Evolutionary conservation across 2,329 filamentous ascomycete species (phyloP), one percentile per base, ranked within the genome.

Genomic region (Trichocomaceae sp.): DNA sequence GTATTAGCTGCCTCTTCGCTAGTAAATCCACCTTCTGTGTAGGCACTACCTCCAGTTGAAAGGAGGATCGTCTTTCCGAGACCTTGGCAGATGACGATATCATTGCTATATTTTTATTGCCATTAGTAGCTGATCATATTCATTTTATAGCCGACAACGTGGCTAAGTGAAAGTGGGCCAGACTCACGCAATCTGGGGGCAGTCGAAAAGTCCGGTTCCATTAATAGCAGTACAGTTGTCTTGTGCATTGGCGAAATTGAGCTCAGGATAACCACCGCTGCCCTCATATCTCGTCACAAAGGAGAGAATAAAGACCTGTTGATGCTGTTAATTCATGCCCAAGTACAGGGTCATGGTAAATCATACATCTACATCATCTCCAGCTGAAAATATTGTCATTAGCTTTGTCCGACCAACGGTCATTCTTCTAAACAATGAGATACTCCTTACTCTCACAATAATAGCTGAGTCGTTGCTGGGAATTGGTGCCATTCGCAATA

Each of bases 51-150:
- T 19, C 85, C 86, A 41, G 90, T 75, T 2, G 86, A 89, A 9
- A 90, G 75, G 47, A 88, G 66, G 60, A 90, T 83, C 1, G 85
- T 88, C 71, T 89, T 90, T 59, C 80, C 79, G 57, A 82, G 70
- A n/a, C 70, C 61, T 67, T 90, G 86, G 70, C 87, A 90, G 12
- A 76, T 69, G 13, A 64, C 65, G 59, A 81, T 80, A 53, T 79
- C 76, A 47, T 69, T 63, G 26, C 70, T 76, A 20, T 17, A 39
- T 50, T 44, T 6, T 29, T 33, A 37, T 17, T 12, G 15, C 2
- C 1, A 39, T 39, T 39, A 39, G 35, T n/a, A 19, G 19, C 31
- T 1, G 12, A 8, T 10, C 4, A 26, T 26, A 26, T 33, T 12
- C 29, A 10, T 33, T 12, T 37, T 48, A 37, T 5, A 17, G 6